Base-by-base conservation (phyloP, 176 grass and related monocot genomes). In the barley (Hordeum vulgare) region DNA sequence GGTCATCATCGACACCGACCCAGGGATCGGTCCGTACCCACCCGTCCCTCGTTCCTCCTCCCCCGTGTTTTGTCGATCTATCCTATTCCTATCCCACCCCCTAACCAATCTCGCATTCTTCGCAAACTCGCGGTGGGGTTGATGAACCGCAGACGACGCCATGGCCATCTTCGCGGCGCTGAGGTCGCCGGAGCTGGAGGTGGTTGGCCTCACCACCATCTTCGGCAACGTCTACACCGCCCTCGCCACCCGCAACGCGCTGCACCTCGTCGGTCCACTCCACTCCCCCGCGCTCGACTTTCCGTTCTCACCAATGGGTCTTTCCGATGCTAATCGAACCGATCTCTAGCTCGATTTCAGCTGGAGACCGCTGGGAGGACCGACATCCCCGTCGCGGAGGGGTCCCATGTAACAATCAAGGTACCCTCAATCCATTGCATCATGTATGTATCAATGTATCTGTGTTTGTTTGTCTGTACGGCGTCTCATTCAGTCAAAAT, bases 101-200 rank as follows among this genome's bases (percentile, higher is more conserved):
- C 63, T 72, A 7, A 72, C 8, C 41, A 47, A 47, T 72, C 69
- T 72, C 5, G 13, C 41, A 47, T 42, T 25, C n/a, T n/a, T n/a
- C n/a, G 66, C 69, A 28, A 47, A 72, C 4, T 25, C 40, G 70
- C 42, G 14, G 25, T 17, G 42, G 42, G 44, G 6, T 74, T 10
- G 65, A 35, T 13, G 72, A 1, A 62, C 41, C 25, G 26, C 77
- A 98, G 96, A 98, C 79, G 96, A 98, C 80, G 93, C 96, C 39
- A 98, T 98, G 96, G 96, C 96, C 75, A 95, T 98, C 79, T 95
- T 98, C 83, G 77, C 95, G 71, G 96, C 96, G 37, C 90, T 98
- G 41, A 82, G 90, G 44, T 98, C 95, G 75, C 96, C 93, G 77
- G 96, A 98, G 87, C 80, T 95, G 47, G 85, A 98, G 71, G 87